Base-by-base conservation (phyloP, 306 rosid species). In the Cyclanthera cordifolia region DNA sequence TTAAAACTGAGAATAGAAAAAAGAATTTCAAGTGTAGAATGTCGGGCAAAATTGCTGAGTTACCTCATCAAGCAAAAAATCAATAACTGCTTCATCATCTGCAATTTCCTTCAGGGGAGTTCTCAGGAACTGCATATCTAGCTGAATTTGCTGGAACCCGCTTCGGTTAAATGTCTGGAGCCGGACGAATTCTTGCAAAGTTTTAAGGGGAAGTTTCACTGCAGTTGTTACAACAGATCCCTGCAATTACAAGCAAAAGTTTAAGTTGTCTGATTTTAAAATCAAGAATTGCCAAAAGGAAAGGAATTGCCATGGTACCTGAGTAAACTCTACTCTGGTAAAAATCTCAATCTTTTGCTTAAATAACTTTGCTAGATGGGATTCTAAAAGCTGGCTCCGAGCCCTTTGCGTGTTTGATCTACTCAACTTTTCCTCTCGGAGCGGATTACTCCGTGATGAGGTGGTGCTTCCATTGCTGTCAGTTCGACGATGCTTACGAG, bases 91-190 rank as follows among this genome's bases (percentile, higher is more conserved):
- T 86, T 89, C 95, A 84, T 89, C 96, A 80, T 85, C 95, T 58
- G 87, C 91, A 23, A 72, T 75, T 75, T 89, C 98, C 84, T 86
- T 87, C 64, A 82, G 54, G 49, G 94, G 90, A 75, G 82, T 82
- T 79, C 95, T 86, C 34, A 93, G 69, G 78, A 83, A 93, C 71
- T 87, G 96, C 78, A 85, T 82, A 82, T 93, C 98, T 77, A 93
- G 77, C 72, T 93, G 98, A 84, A 93, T 80, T 85, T 89, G 98
- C 79, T 89, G 95, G 85, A 93, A 93, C 77, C 98, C 98, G 65
- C 96, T 93, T 64, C 96, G 84, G 75, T 88, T 93, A 75, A 84
- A 89, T 20, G 96, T 87, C 58, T 89, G 95, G 75, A 85, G 95
- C 20, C 95, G 85, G 32, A 78, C 87, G 54, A 86, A 87, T 86